These are phyloP conservation scores for Hypomontagnella submonticulosa DNA, from an alignment of 495 filamentous ascomycete genomes.

Conservation along the genomic window DNA sequence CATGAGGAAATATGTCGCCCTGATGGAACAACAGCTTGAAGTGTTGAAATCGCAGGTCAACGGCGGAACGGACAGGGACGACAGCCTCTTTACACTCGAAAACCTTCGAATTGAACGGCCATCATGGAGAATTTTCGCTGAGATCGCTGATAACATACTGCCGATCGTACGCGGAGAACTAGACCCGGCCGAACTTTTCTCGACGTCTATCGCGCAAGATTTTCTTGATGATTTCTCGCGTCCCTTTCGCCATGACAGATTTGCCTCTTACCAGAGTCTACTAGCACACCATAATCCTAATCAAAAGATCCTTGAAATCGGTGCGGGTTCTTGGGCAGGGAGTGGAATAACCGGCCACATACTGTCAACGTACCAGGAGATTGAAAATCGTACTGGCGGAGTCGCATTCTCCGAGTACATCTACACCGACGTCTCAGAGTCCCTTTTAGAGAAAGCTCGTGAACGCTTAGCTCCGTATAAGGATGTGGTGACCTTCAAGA, in stretches of 20 bases:
- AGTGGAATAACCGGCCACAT: background rate
- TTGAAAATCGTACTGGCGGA: background rate
- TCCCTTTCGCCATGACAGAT: too few species aligned
- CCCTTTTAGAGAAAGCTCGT: slow-evolving; percentile 59
- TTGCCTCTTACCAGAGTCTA: background rate
- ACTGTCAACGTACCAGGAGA: background rate
- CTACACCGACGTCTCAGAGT: slow-evolving; percentile 58
- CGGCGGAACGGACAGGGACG: too few species aligned
- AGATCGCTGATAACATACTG: too few species aligned
- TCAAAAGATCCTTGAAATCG: background rate
- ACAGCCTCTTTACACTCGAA: too few species aligned
- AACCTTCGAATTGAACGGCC: too few species aligned
- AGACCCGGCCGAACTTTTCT: slow-evolving; percentile 24
- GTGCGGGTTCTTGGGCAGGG: background rate
- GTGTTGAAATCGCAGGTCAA: too few species aligned
- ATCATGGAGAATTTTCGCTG: too few species aligned
- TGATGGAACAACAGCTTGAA: too few species aligned
- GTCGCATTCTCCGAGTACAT: background rate
- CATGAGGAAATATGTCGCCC: too few species aligned
- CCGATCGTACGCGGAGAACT: too few species aligned
- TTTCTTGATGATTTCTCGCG: too few species aligned
- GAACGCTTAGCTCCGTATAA: slow-evolving; percentile 32
- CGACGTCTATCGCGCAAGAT: too few species aligned
- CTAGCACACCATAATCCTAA: background rate
- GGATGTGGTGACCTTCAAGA: slow-evolving; percentile 46